phyloP scores from a whole-genome alignment of 768 basidiomycete genomes.

The Mrakia blollopis region DNA sequence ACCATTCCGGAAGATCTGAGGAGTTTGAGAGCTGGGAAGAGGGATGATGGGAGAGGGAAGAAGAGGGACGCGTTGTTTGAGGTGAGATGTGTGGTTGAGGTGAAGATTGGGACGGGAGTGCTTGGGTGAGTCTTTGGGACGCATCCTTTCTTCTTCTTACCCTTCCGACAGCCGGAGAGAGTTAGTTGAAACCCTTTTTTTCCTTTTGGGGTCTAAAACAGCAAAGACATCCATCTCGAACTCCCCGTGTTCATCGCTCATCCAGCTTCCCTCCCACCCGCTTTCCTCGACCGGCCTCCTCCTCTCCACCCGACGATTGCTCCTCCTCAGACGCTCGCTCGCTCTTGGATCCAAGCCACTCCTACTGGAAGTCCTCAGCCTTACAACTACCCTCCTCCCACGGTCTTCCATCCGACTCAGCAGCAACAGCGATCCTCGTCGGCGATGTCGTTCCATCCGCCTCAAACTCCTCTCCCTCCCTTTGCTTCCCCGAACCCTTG shows the following conservation, averaged over 20 bases:
- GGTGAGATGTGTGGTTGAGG: neutral
- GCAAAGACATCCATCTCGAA: slow-evolving; percentile 3
- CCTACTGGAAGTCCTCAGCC: neutral
- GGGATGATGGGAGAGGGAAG: slow-evolving; percentile 1
- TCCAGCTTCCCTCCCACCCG: slow-evolving; percentile 6
- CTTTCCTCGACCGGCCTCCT: neutral
- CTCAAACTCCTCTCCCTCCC: neutral
- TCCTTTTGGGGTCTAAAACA: neutral
- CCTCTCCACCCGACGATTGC: neutral
- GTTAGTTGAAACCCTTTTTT: too few species aligned
- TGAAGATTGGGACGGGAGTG: slow-evolving; percentile 11
- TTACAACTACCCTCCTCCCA: neutral
- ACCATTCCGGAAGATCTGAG: neutral
- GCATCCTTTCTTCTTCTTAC: neutral
- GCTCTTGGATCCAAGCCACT: neutral
- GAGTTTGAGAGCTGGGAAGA: neutral
- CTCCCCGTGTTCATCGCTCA: slow-evolving; percentile 14
- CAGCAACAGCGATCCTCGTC: neutral
- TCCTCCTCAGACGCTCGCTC: neutral
- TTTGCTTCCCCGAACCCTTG: neutral
- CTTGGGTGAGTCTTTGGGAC: slow-evolving; percentile 12
- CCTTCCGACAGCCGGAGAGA: too few species aligned
- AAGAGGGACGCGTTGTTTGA: slow-evolving; percentile 15
- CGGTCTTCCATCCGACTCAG: neutral
- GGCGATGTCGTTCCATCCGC: slow-evolving; percentile 4